Evolutionary conservation across 345 rosid genomes (phyloP).

Genomic region (Eucalyptus urophylla): DNA sequence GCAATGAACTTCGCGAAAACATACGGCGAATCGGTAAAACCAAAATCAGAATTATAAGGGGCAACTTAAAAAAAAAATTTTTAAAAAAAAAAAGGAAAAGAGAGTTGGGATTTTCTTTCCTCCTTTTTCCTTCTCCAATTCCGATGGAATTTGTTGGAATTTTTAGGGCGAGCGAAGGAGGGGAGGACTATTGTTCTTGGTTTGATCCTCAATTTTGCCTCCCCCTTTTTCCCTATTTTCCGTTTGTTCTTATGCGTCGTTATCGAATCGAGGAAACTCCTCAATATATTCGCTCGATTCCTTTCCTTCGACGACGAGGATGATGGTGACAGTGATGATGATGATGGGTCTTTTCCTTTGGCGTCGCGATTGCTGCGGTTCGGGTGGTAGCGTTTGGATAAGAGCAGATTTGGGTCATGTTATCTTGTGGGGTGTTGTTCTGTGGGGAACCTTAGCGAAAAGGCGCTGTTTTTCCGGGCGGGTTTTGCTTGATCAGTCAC

Average conservation of each 20-base stretch:
- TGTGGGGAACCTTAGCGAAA: not conserved
- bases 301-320: not conserved
- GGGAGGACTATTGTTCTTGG: not conserved
- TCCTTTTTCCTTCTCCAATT: not conserved
- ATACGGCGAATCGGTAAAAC: not conserved
- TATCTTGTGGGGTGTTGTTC: not conserved
- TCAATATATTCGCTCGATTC: not conserved
- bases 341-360: not conserved
- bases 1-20: not conserved
- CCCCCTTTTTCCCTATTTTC: not conserved
- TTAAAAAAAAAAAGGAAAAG: not conserved
- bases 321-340: not conserved
- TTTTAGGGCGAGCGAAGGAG: not conserved
- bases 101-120: not conserved
- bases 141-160: not conserved
- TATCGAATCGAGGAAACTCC: not conserved
- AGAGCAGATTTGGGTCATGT: not conserved
- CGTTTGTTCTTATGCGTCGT: not conserved
- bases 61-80: not conserved
- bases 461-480: not conserved
- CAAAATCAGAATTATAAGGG: not conserved
- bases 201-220: not conserved
- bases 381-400: not conserved
- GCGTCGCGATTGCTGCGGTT: not conserved
- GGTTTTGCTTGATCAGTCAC: not conserved